A percentile compares a stretch with the other conserved stretches of the same genome.
These are phyloP conservation scores for Capronia americana DNA, from an alignment of 2,329 filamentous ascomycete species.

Conservation along the genomic window DNA sequence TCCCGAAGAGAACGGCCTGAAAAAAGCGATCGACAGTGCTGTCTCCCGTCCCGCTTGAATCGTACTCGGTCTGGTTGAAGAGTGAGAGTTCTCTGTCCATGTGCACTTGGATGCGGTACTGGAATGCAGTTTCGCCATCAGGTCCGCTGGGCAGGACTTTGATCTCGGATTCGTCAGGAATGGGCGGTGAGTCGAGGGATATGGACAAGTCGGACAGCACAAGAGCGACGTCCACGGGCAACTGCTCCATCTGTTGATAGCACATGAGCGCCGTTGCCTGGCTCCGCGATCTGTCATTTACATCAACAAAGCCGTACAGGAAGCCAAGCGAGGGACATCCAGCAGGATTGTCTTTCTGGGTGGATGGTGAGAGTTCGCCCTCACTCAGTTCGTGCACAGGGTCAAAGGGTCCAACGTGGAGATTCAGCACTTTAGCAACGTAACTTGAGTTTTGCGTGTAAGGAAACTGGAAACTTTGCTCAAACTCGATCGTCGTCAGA, in stretches of 20 bases:
- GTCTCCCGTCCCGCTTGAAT: neutral
- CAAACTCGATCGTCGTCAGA: conserved; percentile 16
- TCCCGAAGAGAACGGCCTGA: conserved; percentile 35
- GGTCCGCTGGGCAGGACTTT: no score
- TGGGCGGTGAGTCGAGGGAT: no score
- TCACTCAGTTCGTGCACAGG: no score
- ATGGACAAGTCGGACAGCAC: no score
- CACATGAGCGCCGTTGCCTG: conserved; percentile 30
- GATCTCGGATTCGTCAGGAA: no score
- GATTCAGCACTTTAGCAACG: conserved; percentile 33
- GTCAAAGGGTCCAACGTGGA: conserved; percentile 32
- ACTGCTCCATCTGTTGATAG: conserved; percentile 35
- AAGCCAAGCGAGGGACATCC: conserved; percentile 38
- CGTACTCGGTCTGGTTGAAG: conserved; percentile 32
- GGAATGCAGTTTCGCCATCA: conserved; percentile 25
- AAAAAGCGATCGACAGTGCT: conserved; percentile 34
- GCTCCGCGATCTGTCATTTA: no score
- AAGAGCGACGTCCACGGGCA: no score
- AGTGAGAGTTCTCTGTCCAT: conserved; percentile 29
- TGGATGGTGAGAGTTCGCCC: conserved; percentile 2
- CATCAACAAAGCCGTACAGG: conserved; percentile 32
- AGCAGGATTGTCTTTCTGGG: conserved; percentile 32
- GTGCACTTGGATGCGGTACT: conserved; percentile 27
- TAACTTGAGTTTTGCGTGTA: conserved; percentile 16
- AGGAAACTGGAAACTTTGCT: conserved; percentile 9